Evolutionary conservation across 805 yeast species (phyloP), one percentile per base, ranked within the genome.

Genomic region (Blastobotrys chiropterorum): DNA sequence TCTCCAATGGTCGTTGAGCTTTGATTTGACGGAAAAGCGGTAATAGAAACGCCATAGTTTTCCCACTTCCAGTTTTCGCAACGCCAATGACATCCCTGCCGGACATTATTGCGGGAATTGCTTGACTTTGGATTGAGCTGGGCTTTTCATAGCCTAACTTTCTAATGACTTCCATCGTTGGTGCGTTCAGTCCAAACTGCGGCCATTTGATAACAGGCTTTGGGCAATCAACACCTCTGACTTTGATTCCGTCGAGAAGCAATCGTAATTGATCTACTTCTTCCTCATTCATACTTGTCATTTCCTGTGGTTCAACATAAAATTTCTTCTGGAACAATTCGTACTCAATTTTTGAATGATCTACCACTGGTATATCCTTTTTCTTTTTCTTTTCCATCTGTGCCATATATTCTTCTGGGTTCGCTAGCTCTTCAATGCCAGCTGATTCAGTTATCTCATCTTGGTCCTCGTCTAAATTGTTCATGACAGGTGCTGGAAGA

Each of bases 51-150:
- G 97, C 86, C 59, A 92, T 75, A 0, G 99, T 94, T 64, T 94
- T 94, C 2, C 99, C 99, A 0, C 97, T 87, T 0, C 99, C 99
- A 0, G 99, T 94, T 57, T 90, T 89, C 0, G 99, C 98, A 17
- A 94, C 85, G 3, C 97, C 97, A 46, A 94, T 85, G 5, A 92
- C 80, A 69, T 94, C 98, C 46, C 85, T 69, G 0, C 98, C 98
- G 1, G 83, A 74, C 95, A 92, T 86, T 17, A 90, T 81, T 0
- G 90, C 85, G 0, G 99, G 98, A 19, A 90, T 74, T 0, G 97
- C 90, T 61, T 90, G 97, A 0, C 90, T 76, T 66, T 94, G 99
- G 50, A 94, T 89, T 0, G 97, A 80, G 0, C 97, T 87, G 0
- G 98, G 96, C 1, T 69, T 63, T 0, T 67, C 71, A 63, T 80